Evolutionary conservation across 1,284 basidiomycete genomes (phyloP).

Genomic region (Puccinia polysora): DNA sequence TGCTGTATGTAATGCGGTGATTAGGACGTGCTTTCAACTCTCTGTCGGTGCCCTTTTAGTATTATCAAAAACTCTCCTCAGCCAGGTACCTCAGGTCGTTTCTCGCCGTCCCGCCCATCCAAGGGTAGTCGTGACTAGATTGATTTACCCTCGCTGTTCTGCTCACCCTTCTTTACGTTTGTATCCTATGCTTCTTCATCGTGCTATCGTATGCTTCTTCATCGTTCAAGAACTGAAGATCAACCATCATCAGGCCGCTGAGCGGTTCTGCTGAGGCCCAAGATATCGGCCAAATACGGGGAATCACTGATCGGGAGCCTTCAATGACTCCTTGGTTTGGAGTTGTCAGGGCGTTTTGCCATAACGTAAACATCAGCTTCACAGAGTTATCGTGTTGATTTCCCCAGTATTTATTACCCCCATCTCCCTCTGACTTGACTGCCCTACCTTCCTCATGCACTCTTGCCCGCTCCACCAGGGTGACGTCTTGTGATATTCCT

Average conservation of each 20-base stretch:
- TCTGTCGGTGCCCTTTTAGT: neutral
- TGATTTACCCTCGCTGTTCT: too few species aligned
- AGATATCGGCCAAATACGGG: slow-evolving; percentile 29
- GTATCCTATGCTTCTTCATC: too few species aligned
- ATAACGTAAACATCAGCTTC: slow-evolving; percentile 8
- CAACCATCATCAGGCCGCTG: slow-evolving; percentile 9
- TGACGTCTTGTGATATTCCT: too few species aligned
- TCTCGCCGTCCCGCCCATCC: too few species aligned
- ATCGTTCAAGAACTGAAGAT: slow-evolving; percentile 10
- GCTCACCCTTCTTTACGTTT: too few species aligned
- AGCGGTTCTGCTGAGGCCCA: slow-evolving; percentile 1
- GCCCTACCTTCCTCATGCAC: neutral
- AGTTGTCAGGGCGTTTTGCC: neutral
- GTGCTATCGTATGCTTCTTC: neutral
- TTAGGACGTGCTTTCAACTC: neutral
- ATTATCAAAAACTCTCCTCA: too few species aligned
- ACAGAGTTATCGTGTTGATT: neutral
- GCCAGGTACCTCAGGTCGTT: too few species aligned
- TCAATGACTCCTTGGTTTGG: neutral
- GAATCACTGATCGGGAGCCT: slow-evolving; percentile 25
- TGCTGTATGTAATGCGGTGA: neutral
- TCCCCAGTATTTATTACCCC: neutral
- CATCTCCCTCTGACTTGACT: neutral
- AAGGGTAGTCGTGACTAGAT: too few species aligned
- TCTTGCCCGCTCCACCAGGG: neutral